Evolutionary conservation across 345 rosid genomes (phyloP).

Genomic region (Boechera divaricarpa): DNA sequence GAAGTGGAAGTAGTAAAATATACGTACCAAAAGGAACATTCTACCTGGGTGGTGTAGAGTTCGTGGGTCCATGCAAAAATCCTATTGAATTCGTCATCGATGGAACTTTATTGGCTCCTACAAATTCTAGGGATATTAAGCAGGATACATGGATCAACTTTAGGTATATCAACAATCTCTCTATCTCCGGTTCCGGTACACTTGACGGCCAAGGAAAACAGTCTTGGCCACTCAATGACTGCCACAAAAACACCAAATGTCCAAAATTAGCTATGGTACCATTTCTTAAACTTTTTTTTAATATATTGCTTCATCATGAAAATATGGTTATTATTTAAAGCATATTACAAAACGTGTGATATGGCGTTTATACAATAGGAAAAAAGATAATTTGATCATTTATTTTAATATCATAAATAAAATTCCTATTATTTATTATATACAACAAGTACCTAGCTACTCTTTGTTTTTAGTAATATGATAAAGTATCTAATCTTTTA

Average conservation of each 20-base stretch:
- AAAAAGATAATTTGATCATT: not conserved
- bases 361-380: not conserved
- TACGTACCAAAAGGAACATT: constrained; percentile 31
- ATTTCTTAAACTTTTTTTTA: too few relatives aligned
- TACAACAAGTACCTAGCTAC: too few relatives aligned
- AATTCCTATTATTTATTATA: too few relatives aligned
- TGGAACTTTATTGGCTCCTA: constrained; percentile 33
- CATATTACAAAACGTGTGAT: too few relatives aligned
- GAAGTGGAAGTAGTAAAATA: constrained; percentile 11
- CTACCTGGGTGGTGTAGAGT: constrained; percentile 12
- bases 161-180: constrained; percentile 18
- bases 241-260: constrained; percentile 30
- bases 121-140: constrained; percentile 18
- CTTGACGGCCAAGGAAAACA: constrained; percentile 38
- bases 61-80: constrained; percentile 29
- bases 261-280: constrained; percentile 31
- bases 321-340: not conserved
- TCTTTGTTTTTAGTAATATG: too few relatives aligned
- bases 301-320: not conserved
- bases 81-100: constrained; percentile 29
- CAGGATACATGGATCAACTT: not conserved
- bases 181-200: constrained; percentile 26
- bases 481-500: too few relatives aligned
- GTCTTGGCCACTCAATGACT: constrained; percentile 39
- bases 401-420: too few relatives aligned